These are phyloP conservation scores for Nicotiana tabacum DNA, from an alignment of 257 asterid genomes.

Conservation along the genomic window DNA sequence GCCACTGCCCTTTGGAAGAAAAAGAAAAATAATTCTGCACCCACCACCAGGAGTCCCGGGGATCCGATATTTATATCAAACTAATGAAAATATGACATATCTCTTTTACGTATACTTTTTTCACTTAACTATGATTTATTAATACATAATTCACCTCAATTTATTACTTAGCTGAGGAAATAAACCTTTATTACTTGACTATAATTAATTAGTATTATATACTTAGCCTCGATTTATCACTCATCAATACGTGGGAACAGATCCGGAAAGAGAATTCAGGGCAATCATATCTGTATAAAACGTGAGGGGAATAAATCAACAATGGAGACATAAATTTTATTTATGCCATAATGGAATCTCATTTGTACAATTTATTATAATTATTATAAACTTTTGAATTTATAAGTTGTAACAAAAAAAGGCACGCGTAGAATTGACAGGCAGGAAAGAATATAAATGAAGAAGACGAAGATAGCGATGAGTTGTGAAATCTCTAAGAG, in stretches of 20 bases:
- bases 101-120: no score
- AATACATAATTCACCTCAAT: no score
- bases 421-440: neutral
- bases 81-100: neutral
- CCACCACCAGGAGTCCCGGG: no score
- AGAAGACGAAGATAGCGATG: conserved; percentile 14
- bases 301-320: neutral
- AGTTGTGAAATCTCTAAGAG: conserved; percentile 21
- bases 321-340: neutral
- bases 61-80: neutral
- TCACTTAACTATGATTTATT: neutral
- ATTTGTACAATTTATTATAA: neutral
- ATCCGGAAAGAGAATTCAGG: neutral
- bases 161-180: neutral
- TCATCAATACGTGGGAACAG: neutral
- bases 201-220: neutral
- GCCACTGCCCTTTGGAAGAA: neutral
- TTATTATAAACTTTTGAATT: neutral
- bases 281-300: neutral
- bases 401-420: neutral
- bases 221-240: neutral
- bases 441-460: neutral
- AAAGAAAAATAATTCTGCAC: neutral
- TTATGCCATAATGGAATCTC: neutral
- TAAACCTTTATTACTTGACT: neutral